Conservation (phyloP, 345 rosid genomes). For the Mangifera indica region DNA sequence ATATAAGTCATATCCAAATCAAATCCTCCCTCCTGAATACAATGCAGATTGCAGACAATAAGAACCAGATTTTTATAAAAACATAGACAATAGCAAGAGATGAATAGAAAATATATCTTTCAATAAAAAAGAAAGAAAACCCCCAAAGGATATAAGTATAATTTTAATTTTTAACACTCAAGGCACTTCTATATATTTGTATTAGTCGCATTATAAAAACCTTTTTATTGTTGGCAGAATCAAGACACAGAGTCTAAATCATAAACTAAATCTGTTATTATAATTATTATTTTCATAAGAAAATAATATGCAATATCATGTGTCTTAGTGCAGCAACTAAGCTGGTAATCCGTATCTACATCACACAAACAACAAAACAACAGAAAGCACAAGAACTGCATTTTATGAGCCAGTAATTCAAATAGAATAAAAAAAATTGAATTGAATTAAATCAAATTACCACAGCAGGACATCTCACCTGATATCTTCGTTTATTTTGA, state of each 20-base stretch:
- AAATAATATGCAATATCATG: background rate
- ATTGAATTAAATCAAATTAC: background rate
- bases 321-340: background rate
- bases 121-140: too few relatives aligned
- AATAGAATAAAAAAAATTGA: background rate
- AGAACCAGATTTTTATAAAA: background rate
- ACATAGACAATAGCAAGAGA: background rate
- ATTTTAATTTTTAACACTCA: too few relatives aligned
- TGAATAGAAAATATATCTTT: background rate
- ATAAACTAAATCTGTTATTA: background rate
- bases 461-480: slow-evolving; percentile 38
- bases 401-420: background rate
- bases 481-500: slow-evolving; percentile 84
- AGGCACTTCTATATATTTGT: background rate
- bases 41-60: slow-evolving; percentile 1
- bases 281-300: too few relatives aligned
- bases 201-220: background rate
- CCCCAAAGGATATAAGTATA: background rate
- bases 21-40: slow-evolving; percentile 76
- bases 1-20: slow-evolving; percentile 84
- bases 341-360: background rate
- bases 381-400: background rate
- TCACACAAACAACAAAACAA: background rate
- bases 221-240: background rate
- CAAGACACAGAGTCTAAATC: background rate